These are phyloP conservation scores for Colletotrichum tropicicola DNA, from an alignment of 2,329 filamentous ascomycete species.

Conservation along the genomic window DNA sequence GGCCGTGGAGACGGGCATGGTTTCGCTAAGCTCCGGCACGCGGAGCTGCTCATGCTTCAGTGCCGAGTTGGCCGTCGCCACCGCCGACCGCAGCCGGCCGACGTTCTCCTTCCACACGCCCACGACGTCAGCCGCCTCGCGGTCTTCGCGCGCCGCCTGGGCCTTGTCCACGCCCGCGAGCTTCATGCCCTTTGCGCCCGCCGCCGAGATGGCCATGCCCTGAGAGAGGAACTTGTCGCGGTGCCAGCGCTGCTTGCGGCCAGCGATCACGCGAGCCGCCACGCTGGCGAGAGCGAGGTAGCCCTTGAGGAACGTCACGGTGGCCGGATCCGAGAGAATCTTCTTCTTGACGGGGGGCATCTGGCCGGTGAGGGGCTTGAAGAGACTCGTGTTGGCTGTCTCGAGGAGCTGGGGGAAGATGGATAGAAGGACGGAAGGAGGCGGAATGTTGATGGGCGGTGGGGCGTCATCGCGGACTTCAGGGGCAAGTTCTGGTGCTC, in stretches of 20 bases:
- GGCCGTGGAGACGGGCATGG: conserved; percentile 72
- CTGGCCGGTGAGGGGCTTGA: conserved; percentile 71
- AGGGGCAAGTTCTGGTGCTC: not conserved
- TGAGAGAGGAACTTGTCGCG: conserved; percentile 86
- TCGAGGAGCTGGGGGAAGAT: conserved; percentile 78
- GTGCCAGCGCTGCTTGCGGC: conserved; percentile 89
- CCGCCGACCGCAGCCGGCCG: conserved; percentile 76
- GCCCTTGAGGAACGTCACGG: conserved; percentile 69
- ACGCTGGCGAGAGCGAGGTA: conserved; percentile 73
- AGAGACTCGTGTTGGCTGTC: conserved; percentile 70
- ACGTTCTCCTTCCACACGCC: conserved; percentile 79
- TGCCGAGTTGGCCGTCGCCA: conserved; percentile 70
- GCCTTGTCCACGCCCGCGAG: conserved; percentile 85
- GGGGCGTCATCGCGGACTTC: conserved; percentile 44
- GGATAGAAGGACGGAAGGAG: conserved; percentile 83
- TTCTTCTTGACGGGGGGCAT: conserved; percentile 65
- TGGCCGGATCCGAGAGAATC: conserved; percentile 70
- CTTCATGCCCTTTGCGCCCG: conserved; percentile 88
- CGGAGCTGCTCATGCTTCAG: conserved; percentile 45
- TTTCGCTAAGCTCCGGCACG: conserved; percentile 77
- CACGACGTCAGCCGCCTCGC: conserved; percentile 83
- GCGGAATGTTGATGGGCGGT: conserved; percentile 88
- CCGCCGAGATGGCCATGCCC: conserved; percentile 86
- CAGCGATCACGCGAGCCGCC: conserved; percentile 83
- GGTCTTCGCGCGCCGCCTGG: conserved; percentile 83